Base-by-base conservation (phyloP, 345 rosid genomes). In the Durio zibethinus region DNA sequence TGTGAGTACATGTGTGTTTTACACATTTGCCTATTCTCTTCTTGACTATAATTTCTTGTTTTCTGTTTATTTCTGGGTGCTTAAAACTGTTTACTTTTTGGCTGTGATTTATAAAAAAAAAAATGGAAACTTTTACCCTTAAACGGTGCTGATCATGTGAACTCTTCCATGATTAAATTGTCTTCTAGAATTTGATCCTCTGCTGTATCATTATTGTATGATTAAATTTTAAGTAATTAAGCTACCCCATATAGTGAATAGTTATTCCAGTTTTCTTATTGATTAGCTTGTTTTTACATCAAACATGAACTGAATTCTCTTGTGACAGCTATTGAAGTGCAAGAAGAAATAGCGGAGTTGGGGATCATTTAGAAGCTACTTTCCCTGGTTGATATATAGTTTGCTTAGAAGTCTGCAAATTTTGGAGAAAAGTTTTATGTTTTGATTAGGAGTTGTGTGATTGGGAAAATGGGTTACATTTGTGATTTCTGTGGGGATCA, bases 401-500 rank as follows among this genome's bases (percentile, higher is more conserved):
- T 82, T 68, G 77, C 63, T 53, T 73, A 25, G 64, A 76, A 56
- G 9, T 65, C 60, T 77, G 67, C 16, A 40, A 73, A 38, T 45
- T 63, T 60, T 52, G 71, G 53, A 68, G 73, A 66, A 29, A 71
- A 60, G 74, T 59, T 65, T 77, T 79, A 71, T 60, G 79, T 11
- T 77, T 76, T 78, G 68, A 42, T 40, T 73, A 18, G 56, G 33
- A 29, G 43, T 54, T 47, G 18, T 33, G 57, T 40, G 9, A 70
- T 65, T 38, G 76, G 50, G 47, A 86, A 85, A 29, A 96, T 97
- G 97, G 97, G 99, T 79, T 91, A 86, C 82, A 80, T 87, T 68
- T 97, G 99, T 84, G 99, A 97, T 80, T 97, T 94, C 82, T 97
- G 98, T 83, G 90, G 93, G 78, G 90, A 91, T 76, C 95, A 91